Base-by-base conservation (phyloP, 305 asterid species). In the Salvia sclarea region DNA sequence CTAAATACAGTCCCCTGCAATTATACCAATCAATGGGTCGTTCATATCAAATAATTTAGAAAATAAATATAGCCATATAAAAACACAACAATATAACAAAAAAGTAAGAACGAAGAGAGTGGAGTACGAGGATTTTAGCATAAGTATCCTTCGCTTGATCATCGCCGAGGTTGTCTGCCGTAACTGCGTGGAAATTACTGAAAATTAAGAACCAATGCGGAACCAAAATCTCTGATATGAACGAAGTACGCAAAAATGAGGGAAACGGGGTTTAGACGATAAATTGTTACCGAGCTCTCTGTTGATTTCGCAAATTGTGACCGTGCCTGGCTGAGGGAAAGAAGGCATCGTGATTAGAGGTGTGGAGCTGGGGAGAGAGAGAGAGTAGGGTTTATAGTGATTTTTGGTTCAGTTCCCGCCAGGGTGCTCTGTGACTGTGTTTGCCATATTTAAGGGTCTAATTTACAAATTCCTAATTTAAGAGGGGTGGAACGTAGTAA, bases 231-330 rank as follows among this genome's bases (percentile, higher is more conserved):
- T 9, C 60, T 3, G 10, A 33, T 8, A 25, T 0, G 8, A 63
- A n/a, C 16, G 55, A 57, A 74, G 37, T 6, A 30, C 2, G 17
- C 2, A 9, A 38, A 54, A 33, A 13, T 4, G 31, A 66, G 18
- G 45, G 18, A n/a, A 16, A 59, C 48, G 44, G 49, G 28, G 13
- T 24, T 53, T 50, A 3, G n/a, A 2, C 0, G 62, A 10, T 3
- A 31, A 9, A 16, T 13, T 43, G 33, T 16, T 80, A 90, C 96
- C 81, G 37, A 93, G 84, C 67, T 85, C 88, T 80, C 97, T 80
- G 78, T 90, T 89, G 92, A 93, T 88, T 69, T 90, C 97, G 80
- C 97, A 91, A 35, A 93, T 66, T 50, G 97, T 93, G 78, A 90
- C 89, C 1, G 86, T 76, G 79, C 96, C 98, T 41, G 88, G 91